Evolutionary conservation across 1,139 yeast genomes (phyloP), one percentile per base, ranked within the genome.

Genomic region (Debaryomyces singareniensis): DNA sequence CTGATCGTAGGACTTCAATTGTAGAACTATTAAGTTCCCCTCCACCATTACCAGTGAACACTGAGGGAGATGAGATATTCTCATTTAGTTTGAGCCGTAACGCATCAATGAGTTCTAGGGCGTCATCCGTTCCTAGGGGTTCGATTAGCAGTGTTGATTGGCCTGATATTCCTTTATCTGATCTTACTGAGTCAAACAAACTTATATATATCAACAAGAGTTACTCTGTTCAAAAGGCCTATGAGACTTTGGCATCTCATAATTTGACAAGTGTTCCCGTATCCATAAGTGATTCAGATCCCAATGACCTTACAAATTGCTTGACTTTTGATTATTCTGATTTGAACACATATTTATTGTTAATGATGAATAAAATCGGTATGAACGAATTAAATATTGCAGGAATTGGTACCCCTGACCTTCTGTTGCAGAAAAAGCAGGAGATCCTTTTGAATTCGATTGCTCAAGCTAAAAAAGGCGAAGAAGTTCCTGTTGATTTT

Each of bases 261-360:
- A 78, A 82, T 38, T 70, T 91, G 47, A 89, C 96, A 2, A 79
- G 93, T 20, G 63, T 91, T 32, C 97, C 97, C 0, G 94, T 91
- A 3, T 53, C 49, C 68, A 68, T 51, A 61, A 66, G 47, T 38
- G 48, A 44, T 28, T 45, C 51, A 26, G 47, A 46, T 33, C 33
- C 66, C 3, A 60, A 68, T 29, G 81, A 74, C 44, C 61, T 78
- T 42, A 40, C 49, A 26, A 73, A 80, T 42, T 82, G 93, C 46
- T 61, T 78, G 35, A 82, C 95, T 1, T 91, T 91, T 55, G 97
- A 91, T 55, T 91, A 86, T 56, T 75, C 93, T 18, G 97, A 91
- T 56, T 69, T 91, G 53, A 87, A 85, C 49, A 79, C 96, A 7
- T 87, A 86, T 52, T 61, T 85, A 41, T 61, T 85, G 39, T 60